Conservation (phyloP, 2,329 filamentous ascomycete genomes). For the Fusarium nanum region DNA sequence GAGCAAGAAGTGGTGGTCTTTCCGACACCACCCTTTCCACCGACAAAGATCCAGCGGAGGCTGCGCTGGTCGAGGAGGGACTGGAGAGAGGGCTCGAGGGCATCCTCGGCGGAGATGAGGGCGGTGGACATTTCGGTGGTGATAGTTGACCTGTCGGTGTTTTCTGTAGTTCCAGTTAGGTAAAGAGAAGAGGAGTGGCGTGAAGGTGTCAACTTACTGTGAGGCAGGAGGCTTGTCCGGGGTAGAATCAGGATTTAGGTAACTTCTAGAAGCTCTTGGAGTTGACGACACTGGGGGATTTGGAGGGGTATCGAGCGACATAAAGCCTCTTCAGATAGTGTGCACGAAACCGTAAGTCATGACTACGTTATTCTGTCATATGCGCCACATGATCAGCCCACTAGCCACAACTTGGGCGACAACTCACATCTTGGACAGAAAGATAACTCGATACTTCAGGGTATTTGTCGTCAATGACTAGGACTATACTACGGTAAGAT, state of each 20-base stretch:
- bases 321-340: neutral
- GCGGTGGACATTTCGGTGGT: conserved; percentile 54
- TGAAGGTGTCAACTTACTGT: neutral
- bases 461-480: neutral
- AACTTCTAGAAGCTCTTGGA: conserved; percentile 46
- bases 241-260: conserved; percentile 33
- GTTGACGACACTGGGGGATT: conserved; percentile 20
- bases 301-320: conserved; percentile 39
- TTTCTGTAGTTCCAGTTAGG: neutral
- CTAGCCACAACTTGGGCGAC: conserved; percentile 8
- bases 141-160: neutral
- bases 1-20: conserved; percentile 99
- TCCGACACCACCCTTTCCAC: conserved; percentile 97
- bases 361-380: conserved; percentile 24
- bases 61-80: conserved; percentile 94
- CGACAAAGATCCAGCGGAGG: conserved; percentile 98
- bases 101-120: conserved; percentile 67
- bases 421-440: neutral
- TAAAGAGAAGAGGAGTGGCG: neutral
- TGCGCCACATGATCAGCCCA: conserved; percentile 12
- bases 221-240: conserved; percentile 5
- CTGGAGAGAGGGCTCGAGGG: conserved; percentile 92
- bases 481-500: neutral
- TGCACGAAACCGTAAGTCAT: neutral
- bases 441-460: neutral